Conservation (phyloP, 1,284 basidiomycete genomes). For the Fomitopsis pinicola region DNA sequence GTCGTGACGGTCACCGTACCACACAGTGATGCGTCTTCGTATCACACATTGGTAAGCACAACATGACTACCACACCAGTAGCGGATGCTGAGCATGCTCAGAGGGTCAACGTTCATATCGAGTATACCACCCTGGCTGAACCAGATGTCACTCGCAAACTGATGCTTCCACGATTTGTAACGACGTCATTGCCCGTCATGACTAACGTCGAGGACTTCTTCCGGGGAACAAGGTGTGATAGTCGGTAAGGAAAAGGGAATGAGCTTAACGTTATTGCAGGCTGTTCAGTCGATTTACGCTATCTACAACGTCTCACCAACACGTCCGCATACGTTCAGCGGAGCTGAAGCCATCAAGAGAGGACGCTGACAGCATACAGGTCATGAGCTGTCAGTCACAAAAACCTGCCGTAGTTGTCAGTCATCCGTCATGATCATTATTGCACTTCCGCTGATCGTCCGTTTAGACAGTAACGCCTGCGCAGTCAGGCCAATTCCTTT, state of each 20-base stretch:
- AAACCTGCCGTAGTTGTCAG: slow-evolving; percentile 20
- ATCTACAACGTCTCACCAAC: slow-evolving; percentile 67
- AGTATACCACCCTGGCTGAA: slow-evolving; percentile 57
- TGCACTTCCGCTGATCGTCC: not conserved
- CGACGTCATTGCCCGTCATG: slow-evolving; percentile 67
- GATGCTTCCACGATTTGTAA: slow-evolving; percentile 47
- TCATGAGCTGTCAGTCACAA: slow-evolving; percentile 41
- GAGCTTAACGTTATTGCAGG: slow-evolving; percentile 32
- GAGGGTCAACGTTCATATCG: slow-evolving; percentile 59
- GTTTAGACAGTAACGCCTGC: slow-evolving; percentile 65
- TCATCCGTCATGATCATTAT: slow-evolving; percentile 9
- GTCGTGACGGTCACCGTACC: slow-evolving; percentile 46
- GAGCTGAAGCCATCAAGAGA: slow-evolving; percentile 42
- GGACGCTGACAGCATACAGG: slow-evolving; percentile 44
- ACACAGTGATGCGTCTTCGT: slow-evolving; percentile 55
- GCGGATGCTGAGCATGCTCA: slow-evolving; percentile 20
- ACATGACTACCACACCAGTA: not conserved
- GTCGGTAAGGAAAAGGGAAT: too few relatives aligned
- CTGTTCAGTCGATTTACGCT: slow-evolving; percentile 80
- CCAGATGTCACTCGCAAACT: slow-evolving; percentile 49
- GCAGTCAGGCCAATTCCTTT: slow-evolving; percentile 69
- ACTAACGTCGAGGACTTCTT: slow-evolving; percentile 89
- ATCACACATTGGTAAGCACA: slow-evolving; percentile 47
- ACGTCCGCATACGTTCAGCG: slow-evolving; percentile 62
- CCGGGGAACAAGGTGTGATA: slow-evolving; percentile 44